Base-by-base conservation (phyloP, 1,284 basidiomycete species). In the Erythrobasidium hasegawianum region DNA sequence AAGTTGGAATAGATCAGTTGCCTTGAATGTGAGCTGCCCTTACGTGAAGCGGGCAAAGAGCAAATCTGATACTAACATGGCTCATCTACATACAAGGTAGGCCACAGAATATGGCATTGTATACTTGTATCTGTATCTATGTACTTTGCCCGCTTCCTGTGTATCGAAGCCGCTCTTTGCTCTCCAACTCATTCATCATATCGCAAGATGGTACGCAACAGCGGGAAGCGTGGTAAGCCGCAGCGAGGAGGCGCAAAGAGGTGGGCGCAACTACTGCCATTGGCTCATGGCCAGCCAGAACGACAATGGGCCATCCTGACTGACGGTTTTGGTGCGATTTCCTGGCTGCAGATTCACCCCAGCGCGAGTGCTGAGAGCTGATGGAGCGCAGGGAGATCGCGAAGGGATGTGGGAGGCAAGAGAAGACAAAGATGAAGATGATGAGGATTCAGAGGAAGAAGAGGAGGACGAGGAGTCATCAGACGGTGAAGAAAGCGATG, bases 401-500 rank as follows among this genome's bases (percentile, higher is more conserved):
- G 62, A 39, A 18, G 62, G 62, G 50, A 65, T 65, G 62, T 58
- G 61, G 61, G 82, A 81, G 69, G 73, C 57, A 1, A 71, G 74
- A 69, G 76, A 74, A 62, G 72, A 74, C 57, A 72, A 72, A 24
- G 69, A 72, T 29, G 73, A 74, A 18, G 69, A 73, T 33, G 73
- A 74, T 40, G 67, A 76, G 9, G 81, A 78, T 14, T 80, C 66
- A 26, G 75, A 74, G 16, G 75, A 76, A 38, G 77, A 78, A 24
- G 80, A 82, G 24, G 86, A 85, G 2, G 84, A 81, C 26, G 86
- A 85, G 70, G 84, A 73, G 80, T 84, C 58, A 74, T 54, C 55
- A 18, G 67, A 69, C 49, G 59, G 55, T 39, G 16, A 40, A 20
- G 26, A 64, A 8, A 53, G 59, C 39, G 24, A 33, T 27, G 38